Evolutionary conservation across 1,284 basidiomycete species (phyloP).

Genomic region (Melanopsichium pennsylvanicum): DNA sequence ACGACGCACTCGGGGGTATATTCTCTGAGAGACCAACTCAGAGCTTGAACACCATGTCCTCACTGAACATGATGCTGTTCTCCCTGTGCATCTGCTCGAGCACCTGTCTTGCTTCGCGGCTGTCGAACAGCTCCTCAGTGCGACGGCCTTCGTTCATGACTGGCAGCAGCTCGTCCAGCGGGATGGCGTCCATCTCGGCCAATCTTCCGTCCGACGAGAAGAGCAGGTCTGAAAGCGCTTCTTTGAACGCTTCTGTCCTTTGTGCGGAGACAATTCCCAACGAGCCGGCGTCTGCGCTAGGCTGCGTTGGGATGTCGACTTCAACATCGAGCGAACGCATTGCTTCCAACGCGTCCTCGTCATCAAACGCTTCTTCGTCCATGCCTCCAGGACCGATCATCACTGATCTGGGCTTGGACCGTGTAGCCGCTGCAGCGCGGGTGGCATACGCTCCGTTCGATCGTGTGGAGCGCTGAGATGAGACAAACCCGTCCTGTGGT

Average conservation of each 20-base stretch:
- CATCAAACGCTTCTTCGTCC: constrained; percentile 40
- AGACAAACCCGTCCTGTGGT: constrained; percentile 29
- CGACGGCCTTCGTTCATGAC: constrained; percentile 80
- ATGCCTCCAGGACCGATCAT: constrained; percentile 40
- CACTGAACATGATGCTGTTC: constrained; percentile 82
- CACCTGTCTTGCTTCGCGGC: constrained; percentile 75
- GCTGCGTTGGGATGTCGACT: constrained; percentile 20
- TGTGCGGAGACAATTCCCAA: constrained; percentile 20
- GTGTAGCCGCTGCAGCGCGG: constrained; percentile 36
- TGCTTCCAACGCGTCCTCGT: constrained; percentile 44
- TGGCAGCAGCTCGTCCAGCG: constrained; percentile 76
- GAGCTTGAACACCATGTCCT: constrained; percentile 44
- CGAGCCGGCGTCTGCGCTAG: constrained; percentile 8
- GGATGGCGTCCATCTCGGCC: constrained; percentile 74
- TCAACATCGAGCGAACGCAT: constrained; percentile 54
- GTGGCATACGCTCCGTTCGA: constrained; percentile 55
- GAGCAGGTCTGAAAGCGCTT: constrained; percentile 73
- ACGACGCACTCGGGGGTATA: constrained; percentile 12
- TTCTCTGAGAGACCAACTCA: constrained; percentile 10
- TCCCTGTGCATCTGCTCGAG: constrained; percentile 75
- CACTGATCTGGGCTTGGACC: constrained; percentile 11
- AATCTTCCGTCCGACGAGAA: constrained; percentile 65
- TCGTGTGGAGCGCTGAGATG: constrained; percentile 28
- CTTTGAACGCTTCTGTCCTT: constrained; percentile 66
- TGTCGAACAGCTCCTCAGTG: constrained; percentile 77